Base-by-base conservation (phyloP, 176 grass and related monocot genomes). In the Olyra latifolia region DNA sequence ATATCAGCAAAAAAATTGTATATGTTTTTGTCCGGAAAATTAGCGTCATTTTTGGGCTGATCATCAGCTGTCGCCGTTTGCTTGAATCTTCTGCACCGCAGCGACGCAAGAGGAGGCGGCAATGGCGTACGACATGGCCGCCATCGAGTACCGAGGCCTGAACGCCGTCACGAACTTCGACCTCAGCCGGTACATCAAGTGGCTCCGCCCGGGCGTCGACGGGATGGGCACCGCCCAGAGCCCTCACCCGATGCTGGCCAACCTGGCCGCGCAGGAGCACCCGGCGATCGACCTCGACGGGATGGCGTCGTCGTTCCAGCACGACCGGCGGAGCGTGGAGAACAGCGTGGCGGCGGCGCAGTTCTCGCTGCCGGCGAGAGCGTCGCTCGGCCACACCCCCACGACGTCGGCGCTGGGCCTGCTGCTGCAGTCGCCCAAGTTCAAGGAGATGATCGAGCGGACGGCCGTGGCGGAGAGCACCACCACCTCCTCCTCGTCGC, bases 141-240 rank as follows among this genome's bases (percentile, higher is more conserved):
- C 92, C 15, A 98, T 98, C 72, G 92, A 98, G 79, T 89, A 94
- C 63, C 85, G 95, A 5, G 95, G 95, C 38, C 83, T 91, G 23
- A 98, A 90, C 73, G 95, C 95, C 1, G 92, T 98, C 68, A 98
- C 95, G 16, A 97, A 97, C 90, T 97, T 97, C 73, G 92, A 94
- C 85, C 80, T 97, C 20, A 92, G 85, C 77, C 91, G 95, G 14
- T 97, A 97, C 83, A 85, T 90, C 76, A 97, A 94, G 66, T 90
- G 88, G 91, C 84, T 97, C 59, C 87, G 88, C 44, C 82, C 89
- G 1, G 80, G 70, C 29, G 49, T 67, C 3, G 83, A 69, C 13
- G 67, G 62, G 16, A 53, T 4, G 15, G 53, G 35, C 13, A 45
- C 80, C 49, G 72, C 72, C 46, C 78, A 55, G 75, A 76, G 66